These are phyloP conservation scores for Gnaphalium uliginosum DNA, from an alignment of 129 eudicot species.

Conservation along the genomic window DNA sequence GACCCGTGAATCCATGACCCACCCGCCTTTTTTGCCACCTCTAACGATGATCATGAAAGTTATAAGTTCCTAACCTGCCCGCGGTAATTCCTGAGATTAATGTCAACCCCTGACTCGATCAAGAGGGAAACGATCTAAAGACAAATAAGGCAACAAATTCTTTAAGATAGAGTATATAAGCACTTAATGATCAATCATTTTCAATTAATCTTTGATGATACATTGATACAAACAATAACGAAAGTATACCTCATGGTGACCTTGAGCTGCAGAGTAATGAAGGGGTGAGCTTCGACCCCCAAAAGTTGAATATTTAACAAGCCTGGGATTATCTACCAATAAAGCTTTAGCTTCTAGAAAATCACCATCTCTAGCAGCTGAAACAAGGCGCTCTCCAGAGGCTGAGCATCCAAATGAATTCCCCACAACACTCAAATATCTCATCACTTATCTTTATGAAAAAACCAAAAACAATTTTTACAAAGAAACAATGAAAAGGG, in stretches of 20 bases:
- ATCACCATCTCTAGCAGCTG: conserved; percentile 99
- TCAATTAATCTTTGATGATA: conserved; percentile 13
- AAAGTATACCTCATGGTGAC: conserved; percentile 85
- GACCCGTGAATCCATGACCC: not conserved
- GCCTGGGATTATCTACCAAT: conserved; percentile 82
- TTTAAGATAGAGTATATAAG: not conserved
- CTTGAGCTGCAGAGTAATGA: conserved; percentile 97
- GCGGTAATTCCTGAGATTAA: conserved; percentile 85
- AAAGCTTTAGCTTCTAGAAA: conserved; percentile 96
- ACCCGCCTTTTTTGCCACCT: conserved; percentile 4
- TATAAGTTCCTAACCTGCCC: conserved; percentile 71
- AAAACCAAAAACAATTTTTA: conserved; percentile 8
- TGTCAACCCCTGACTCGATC: conserved; percentile 92
- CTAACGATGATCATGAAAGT: not conserved
- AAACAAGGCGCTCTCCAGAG: conserved; percentile 93
- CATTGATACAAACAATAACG: not conserved
- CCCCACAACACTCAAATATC: conserved; percentile 72
- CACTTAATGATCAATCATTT: not conserved
- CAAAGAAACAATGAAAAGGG: conserved; percentile 27
- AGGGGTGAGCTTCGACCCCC: conserved; percentile 90
- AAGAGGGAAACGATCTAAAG: conserved; percentile 76
- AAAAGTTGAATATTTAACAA: conserved; percentile 79
- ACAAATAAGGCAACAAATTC: conserved; percentile 17
- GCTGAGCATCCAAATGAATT: conserved; percentile 98
- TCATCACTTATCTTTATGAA: conserved; percentile 39